Base-by-base conservation (phyloP, 768 basidiomycete genomes). In the Pleurotus tuber-regium region DNA sequence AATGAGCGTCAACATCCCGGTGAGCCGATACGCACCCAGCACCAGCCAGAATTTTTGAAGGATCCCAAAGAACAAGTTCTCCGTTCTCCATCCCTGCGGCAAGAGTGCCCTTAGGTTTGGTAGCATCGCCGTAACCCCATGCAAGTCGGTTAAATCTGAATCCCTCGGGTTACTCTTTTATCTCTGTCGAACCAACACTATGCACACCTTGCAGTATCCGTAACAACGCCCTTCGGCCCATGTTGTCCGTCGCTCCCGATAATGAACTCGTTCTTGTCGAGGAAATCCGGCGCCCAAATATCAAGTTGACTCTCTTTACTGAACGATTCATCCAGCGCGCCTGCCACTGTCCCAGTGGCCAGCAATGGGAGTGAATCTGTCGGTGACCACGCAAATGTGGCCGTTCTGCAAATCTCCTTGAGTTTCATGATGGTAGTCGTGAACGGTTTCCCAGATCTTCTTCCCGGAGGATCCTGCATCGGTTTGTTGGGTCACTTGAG, bases 31-130 rank as follows among this genome's bases (percentile, higher is more conserved):
- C 87, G 58, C 61, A 95, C 94, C 81, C 83, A 47, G 75, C 77
- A 24, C 79, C 82, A 10, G 77, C 73, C 14, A 97, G 68, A 55
- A 98, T 93, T 72, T 90, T 90, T n/a, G 78, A 80, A n/a, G 94
- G 90, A 67, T 98, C 93, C 89, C 92, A 99, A 18, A 98, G 73
- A 3, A 83, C 81, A 38, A 99, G 77, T 67, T 96, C 92, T 42
- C 95, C 97, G 54, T 91, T 94, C 70, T 99, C 96, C 81, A 98
- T 84, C 51, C 96, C 96, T 35, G 92, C 93, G 21, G 94, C 97
- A 54, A 99, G 82, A 35, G 98, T 80, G 35, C 96, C 96, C 29
- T 74, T 78, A 11, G 82, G 77, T 39, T 85, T 79, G 55, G 71
- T 77, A 43, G 73, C 74, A 56, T 84, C 80, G 38, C 78, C 75